Evolutionary conservation across 2,329 filamentous ascomycete species (phyloP).

Genomic region (Metarhizium album): DNA sequence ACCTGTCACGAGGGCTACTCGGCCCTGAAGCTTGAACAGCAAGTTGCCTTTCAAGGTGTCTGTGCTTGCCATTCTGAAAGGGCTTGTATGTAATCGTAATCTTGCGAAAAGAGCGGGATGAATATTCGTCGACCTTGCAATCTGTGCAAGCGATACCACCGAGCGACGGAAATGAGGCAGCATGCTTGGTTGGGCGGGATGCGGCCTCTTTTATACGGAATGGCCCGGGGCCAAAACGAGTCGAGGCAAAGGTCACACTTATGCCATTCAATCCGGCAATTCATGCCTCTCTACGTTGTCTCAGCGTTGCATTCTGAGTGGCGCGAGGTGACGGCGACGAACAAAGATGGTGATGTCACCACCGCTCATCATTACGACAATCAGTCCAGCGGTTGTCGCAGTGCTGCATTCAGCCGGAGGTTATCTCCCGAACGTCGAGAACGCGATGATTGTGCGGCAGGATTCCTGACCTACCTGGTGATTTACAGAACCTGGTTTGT

Average conservation of each 20-base stretch:
- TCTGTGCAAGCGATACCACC: neutral
- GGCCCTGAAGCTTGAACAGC: conserved; percentile 32
- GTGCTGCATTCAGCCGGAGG: neutral
- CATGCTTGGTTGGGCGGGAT: neutral
- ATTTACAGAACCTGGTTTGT: neutral
- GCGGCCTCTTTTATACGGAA: neutral
- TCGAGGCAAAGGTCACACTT: neutral
- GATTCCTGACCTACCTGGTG: too few species aligned
- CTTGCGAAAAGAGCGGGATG: neutral
- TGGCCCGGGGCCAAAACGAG: neutral
- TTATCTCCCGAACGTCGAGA: neutral
- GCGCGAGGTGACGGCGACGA: neutral
- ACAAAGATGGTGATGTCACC: neutral
- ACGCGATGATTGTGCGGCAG: neutral
- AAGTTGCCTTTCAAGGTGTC: conserved; percentile 22
- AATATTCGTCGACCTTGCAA: neutral
- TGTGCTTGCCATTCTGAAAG: conserved; percentile 6
- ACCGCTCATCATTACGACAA: neutral
- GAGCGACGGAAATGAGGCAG: neutral
- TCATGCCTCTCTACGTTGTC: neutral
- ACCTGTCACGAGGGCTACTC: conserved; percentile 36
- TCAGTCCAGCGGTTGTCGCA: neutral
- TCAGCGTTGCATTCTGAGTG: neutral
- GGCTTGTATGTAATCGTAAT: neutral
- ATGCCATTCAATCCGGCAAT: neutral